Evolutionary conservation across 306 rosid species (phyloP), one percentile per base, ranked within the genome.

Genomic region (Rosa multiflora): DNA sequence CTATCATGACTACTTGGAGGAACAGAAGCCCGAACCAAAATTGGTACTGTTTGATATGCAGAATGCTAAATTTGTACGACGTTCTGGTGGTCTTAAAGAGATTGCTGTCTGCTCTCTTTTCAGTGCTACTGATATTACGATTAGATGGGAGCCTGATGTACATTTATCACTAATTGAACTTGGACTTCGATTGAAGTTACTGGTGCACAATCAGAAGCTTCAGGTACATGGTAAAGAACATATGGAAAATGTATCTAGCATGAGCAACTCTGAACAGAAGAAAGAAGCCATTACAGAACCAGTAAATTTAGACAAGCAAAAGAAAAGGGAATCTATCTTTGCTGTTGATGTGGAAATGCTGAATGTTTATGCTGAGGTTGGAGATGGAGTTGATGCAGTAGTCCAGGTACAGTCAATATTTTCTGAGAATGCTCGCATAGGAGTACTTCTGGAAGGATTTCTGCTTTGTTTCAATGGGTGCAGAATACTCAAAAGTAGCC

Each of bases 111-210:
- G 98, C 84, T 93, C 99, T 77, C 98, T 96, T 85, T 96, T 96
- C 86, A 93, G 99, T 85, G 98, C 99, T 72, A 93, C 98, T 63
- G 94, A 96, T 81, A 96, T 96, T 78, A 76, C 90, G 32, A 82
- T 96, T 56, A 87, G 96, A 84, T 96, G 99, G 99, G 99, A 90
- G 74, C 99, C 98, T 85, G 99, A 93, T 72, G 88, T 88, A n/a
- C 97, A 96, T 76, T 78, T 96, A 77, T 90, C 93, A 15, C 84
- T 93, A 63, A 49, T 91, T 87, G 99, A 96, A 83, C 91, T 96
- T 81, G 87, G 78, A 64, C 86, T 96, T 78, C 91, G 82, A 73
- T 84, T 93, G 86, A 96, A 96, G 90, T 81, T 85, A 80, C 78
- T 93, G 78, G 80, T 96, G 76, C 96, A 89, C 70, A 93, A 87